A percentile compares a stretch with the other conserved stretches of the same genome.
These are phyloP conservation scores for Bretschneidera sinensis DNA, from an alignment of 345 rosid genomes.

Conservation along the genomic window DNA sequence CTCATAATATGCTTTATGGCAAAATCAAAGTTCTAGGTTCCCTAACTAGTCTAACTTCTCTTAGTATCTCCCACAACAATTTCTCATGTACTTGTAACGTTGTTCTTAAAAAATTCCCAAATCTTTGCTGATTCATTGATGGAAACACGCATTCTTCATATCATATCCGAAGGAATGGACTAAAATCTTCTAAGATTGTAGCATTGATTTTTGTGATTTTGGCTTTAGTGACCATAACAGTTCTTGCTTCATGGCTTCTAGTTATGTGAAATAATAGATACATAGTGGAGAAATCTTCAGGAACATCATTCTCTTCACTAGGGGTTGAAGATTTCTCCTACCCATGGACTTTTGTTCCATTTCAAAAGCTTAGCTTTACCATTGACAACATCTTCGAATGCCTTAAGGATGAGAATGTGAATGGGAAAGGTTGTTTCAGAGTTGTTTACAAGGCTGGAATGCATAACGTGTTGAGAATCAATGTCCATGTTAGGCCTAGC, in stretches of 20 bases:
- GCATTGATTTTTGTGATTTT: slow-evolving; percentile 62
- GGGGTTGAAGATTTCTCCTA: slow-evolving; percentile 81
- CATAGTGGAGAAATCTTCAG: slow-evolving; percentile 44
- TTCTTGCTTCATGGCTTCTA: slow-evolving; percentile 63
- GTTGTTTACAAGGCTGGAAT: slow-evolving; percentile 81
- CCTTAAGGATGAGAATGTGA: slow-evolving; percentile 75
- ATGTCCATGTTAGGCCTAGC: too few species aligned
- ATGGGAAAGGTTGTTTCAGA: slow-evolving; percentile 95
- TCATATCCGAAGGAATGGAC: slow-evolving; percentile 27
- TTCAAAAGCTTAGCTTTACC: slow-evolving; percentile 68
- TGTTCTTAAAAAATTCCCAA: slow-evolving; percentile 65
- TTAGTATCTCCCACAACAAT: slow-evolving; percentile 82
- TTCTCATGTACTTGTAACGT: slow-evolving; percentile 80
- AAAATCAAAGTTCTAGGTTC: slow-evolving; percentile 66
- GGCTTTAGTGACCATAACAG: slow-evolving; percentile 47
- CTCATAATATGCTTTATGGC: slow-evolving; percentile 61
- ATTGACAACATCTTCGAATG: slow-evolving; percentile 71
- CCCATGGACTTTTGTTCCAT: slow-evolving; percentile 97
- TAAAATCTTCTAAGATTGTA: slow-evolving; percentile 62
- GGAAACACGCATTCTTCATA: slow-evolving; percentile 75
- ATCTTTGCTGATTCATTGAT: slow-evolving; percentile 58
- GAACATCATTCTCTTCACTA: slow-evolving; percentile 29
- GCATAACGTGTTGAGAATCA: too few species aligned
- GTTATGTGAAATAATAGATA: slow-evolving; percentile 54
- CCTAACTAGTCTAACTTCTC: slow-evolving; percentile 84